These are phyloP conservation scores for Linderniella brevidens DNA, from an alignment of 257 asterid genomes.

Conservation along the genomic window DNA sequence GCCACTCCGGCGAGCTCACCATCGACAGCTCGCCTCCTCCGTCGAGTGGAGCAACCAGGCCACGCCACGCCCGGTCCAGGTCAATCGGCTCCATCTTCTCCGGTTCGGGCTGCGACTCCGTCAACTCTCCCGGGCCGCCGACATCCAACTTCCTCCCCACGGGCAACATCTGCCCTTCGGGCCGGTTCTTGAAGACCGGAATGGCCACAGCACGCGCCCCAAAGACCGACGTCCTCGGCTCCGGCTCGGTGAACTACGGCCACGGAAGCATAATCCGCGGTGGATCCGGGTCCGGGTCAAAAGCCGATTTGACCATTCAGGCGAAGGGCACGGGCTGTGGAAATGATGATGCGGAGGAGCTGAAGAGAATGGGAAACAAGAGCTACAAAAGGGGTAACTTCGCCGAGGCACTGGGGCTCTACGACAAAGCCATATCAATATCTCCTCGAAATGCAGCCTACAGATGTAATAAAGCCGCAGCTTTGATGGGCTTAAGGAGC, in stretches of 20 bases:
- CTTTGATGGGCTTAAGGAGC: slow-evolving; percentile 52
- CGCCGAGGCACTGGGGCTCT: slow-evolving; percentile 46
- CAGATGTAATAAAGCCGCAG: slow-evolving; percentile 72
- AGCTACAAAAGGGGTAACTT: slow-evolving; percentile 48
- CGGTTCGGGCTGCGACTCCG: slow-evolving; percentile 25
- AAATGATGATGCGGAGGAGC: slow-evolving; percentile 62
- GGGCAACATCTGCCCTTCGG: slow-evolving; percentile 62
- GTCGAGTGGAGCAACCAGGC: slow-evolving; percentile 10
- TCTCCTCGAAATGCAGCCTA: slow-evolving; percentile 53
- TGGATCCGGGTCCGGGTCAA: slow-evolving; percentile 18
- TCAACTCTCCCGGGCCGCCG: slow-evolving; percentile 27
- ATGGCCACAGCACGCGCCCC: slow-evolving; percentile 29
- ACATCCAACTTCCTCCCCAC: slow-evolving; percentile 28
- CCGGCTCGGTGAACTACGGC: slow-evolving; percentile 39
- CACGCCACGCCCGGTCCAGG: slow-evolving; percentile 24
- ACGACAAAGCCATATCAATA: slow-evolving; percentile 63
- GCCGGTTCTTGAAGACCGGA: slow-evolving; percentile 36
- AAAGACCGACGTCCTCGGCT: slow-evolving; percentile 36
- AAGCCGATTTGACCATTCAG: slow-evolving; percentile 9
- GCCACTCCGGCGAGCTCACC: slow-evolving; percentile 44
- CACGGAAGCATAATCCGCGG: slow-evolving; percentile 59
- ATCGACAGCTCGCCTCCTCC: slow-evolving; percentile 33
- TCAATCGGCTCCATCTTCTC: slow-evolving; percentile 22
- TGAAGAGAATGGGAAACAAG: slow-evolving; percentile 69
- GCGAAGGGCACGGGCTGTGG: slow-evolving; percentile 3